Evolutionary conservation across 352 stramenopile species (phyloP).

Genomic region (Globisporangium splendens): DNA sequence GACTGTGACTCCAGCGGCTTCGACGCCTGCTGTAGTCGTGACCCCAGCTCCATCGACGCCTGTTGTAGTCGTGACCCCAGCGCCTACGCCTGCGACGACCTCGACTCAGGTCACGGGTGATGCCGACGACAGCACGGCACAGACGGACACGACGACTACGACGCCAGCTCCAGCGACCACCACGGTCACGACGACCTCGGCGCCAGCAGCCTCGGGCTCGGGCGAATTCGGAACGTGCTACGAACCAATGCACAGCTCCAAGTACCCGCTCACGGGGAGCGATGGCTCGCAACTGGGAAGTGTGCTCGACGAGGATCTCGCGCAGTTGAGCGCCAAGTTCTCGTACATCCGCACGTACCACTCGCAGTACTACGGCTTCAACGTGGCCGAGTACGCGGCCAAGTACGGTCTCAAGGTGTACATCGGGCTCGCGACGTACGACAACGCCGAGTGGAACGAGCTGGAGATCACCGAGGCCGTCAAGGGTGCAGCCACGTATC

Average conservation of each 20-base stretch:
- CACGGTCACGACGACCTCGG: neutral
- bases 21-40: neutral
- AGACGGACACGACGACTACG: neutral
- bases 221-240: conserved; percentile 38
- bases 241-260: conserved; percentile 44
- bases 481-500: conserved; percentile 38
- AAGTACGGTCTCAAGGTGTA: conserved; percentile 57
- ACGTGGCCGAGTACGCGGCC: conserved; percentile 35
- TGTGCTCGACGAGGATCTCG: conserved; percentile 42
- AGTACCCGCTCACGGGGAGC: conserved; percentile 39
- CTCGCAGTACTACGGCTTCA: conserved; percentile 47
- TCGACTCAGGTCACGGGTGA: neutral
- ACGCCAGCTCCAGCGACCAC: neutral
- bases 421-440: conserved; percentile 36
- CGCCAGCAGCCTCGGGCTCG: conserved; percentile 1
- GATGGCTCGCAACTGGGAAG: conserved; percentile 20
- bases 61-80: no score
- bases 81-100: neutral
- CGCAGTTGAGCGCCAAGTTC: conserved; percentile 38
- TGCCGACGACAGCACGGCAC: neutral
- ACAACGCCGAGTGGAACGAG: conserved; percentile 47
- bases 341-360: conserved; percentile 61
- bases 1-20: neutral
- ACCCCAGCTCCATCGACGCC: no score
- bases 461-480: conserved; percentile 38